A percentile compares a stretch with the other conserved stretches of the same genome.
phyloP scores from a whole-genome alignment of 176 grass and related monocot species.

The Oryza rufipogon region DNA sequence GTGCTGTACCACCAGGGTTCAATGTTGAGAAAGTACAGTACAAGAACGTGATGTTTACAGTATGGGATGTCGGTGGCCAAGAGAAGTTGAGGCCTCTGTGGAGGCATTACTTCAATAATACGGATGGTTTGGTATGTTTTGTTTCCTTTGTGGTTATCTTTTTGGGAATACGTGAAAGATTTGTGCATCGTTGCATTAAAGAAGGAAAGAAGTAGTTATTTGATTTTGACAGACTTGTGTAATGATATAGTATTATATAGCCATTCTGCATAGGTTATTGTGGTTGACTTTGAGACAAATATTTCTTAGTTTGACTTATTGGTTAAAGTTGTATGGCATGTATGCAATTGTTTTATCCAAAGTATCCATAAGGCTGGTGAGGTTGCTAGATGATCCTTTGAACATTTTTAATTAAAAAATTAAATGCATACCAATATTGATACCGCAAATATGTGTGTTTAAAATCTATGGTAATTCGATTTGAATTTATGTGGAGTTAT shows the following conservation, averaged over 20 bases:
- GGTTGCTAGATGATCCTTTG: not conserved
- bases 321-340: not conserved
- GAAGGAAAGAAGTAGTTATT: not conserved
- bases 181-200: not conserved
- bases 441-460: not conserved
- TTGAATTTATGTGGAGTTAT: conserved; percentile 7
- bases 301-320: not conserved
- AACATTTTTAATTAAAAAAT: not conserved
- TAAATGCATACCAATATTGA: not conserved
- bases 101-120: conserved; percentile 88
- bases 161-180: not conserved
- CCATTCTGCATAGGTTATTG: not conserved
- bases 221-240: not conserved
- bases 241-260: not conserved
- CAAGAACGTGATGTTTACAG: conserved; percentile 82
- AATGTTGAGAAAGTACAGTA: conserved; percentile 90
- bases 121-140: conserved; percentile 72
- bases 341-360: not conserved
- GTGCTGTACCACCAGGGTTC: conserved; percentile 54
- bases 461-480: not conserved
- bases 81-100: conserved; percentile 82
- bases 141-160: not conserved
- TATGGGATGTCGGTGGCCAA: conserved; percentile 90
- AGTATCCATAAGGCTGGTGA: not conserved
- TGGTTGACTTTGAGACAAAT: conserved; percentile 27